phyloP scores from a whole-genome alignment of 805 yeast genomes.

The Candida caryicola region DNA sequence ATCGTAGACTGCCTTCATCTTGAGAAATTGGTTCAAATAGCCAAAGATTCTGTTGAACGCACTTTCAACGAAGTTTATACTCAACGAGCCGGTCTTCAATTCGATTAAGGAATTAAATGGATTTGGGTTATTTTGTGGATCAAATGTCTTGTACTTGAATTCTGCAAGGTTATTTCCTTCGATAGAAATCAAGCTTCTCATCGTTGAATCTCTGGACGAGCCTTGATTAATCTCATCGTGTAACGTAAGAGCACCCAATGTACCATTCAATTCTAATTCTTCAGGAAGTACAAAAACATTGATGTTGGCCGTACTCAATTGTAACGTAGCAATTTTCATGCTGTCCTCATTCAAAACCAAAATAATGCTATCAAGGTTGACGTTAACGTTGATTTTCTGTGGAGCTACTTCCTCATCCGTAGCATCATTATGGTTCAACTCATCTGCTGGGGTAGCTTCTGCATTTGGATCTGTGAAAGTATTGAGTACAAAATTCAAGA shows the following conservation, averaged over 20 bases:
- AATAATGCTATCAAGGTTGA: slow-evolving; percentile 70
- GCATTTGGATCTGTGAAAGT: slow-evolving; percentile 86
- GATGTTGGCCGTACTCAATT: slow-evolving; percentile 70
- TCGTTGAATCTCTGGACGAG: slow-evolving; percentile 53
- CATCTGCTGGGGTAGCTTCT: slow-evolving; percentile 64
- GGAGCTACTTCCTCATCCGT: slow-evolving; percentile 59
- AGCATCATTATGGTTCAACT: slow-evolving; percentile 63
- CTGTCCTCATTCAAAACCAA: slow-evolving; percentile 81
- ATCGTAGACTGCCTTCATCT: slow-evolving; percentile 89
- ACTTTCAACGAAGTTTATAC: slow-evolving; percentile 75
- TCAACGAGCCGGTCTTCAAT: slow-evolving; percentile 72
- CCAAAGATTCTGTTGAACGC: slow-evolving; percentile 66
- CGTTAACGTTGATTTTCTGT: slow-evolving; percentile 65
- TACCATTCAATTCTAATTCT: slow-evolving; percentile 67
- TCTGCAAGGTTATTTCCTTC: slow-evolving; percentile 82
- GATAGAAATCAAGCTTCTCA: slow-evolving; percentile 69
- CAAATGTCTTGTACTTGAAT: slow-evolving; percentile 79
- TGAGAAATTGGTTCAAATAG: slow-evolving; percentile 70
- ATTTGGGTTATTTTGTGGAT: slow-evolving; percentile 43
- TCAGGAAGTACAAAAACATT: slow-evolving; percentile 68
- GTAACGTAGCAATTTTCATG: slow-evolving; percentile 72
- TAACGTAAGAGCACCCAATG: slow-evolving; percentile 73
- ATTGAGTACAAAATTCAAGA: slow-evolving; percentile 75
- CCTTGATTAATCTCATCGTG: slow-evolving; percentile 74
- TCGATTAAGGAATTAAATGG: slow-evolving; percentile 56